Evolutionary conservation across 2,329 filamentous ascomycete species (phyloP).

Genomic region (Polychaeton citri): DNA sequence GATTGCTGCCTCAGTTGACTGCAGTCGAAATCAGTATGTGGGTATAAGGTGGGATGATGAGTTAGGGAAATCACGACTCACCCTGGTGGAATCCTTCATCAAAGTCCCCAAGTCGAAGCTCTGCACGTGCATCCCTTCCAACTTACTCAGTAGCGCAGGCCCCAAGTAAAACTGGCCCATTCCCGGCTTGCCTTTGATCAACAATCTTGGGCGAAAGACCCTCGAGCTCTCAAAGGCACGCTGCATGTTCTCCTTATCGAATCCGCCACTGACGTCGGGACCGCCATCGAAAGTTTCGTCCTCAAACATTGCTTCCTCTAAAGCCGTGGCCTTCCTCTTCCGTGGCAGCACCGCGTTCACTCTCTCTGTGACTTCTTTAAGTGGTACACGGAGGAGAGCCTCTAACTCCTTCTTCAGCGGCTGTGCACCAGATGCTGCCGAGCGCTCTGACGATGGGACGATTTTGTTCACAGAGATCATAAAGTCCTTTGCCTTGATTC

Average conservation of each 20-base stretch:
- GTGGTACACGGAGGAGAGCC: slow-evolving; percentile 62
- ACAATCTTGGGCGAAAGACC: slow-evolving; percentile 74
- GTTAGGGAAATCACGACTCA: slow-evolving; percentile 20
- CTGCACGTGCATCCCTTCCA: slow-evolving; percentile 89
- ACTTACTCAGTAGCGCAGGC: slow-evolving; percentile 72
- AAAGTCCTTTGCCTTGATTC: slow-evolving; percentile 84
- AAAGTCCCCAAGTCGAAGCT: slow-evolving; percentile 85
- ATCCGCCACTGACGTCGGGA: slow-evolving; percentile 23
- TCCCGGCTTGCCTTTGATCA: slow-evolving; percentile 68
- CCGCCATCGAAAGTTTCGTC: slow-evolving; percentile 70
- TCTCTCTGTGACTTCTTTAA: slow-evolving; percentile 49
- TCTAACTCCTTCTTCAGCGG: slow-evolving; percentile 69
- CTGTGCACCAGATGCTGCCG: slow-evolving; percentile 69
- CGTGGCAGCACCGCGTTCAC: slow-evolving; percentile 67
- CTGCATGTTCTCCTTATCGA: slow-evolving; percentile 65
- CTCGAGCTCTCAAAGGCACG: slow-evolving; percentile 67
- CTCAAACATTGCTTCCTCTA: slow-evolving; percentile 91
- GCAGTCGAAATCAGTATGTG: slow-evolving; percentile 19
- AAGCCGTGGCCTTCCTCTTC: slow-evolving; percentile 72
- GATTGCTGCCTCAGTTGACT: slow-evolving; percentile 70
- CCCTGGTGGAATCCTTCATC: slow-evolving; percentile 66
- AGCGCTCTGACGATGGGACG: slow-evolving; percentile 84
- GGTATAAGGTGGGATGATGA: background rate
- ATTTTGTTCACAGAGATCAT: slow-evolving; percentile 96
- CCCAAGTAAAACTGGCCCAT: slow-evolving; percentile 93